Base-by-base conservation (phyloP, 2,329 filamentous ascomycete genomes). In the Zasmidium citrigriseum region DNA sequence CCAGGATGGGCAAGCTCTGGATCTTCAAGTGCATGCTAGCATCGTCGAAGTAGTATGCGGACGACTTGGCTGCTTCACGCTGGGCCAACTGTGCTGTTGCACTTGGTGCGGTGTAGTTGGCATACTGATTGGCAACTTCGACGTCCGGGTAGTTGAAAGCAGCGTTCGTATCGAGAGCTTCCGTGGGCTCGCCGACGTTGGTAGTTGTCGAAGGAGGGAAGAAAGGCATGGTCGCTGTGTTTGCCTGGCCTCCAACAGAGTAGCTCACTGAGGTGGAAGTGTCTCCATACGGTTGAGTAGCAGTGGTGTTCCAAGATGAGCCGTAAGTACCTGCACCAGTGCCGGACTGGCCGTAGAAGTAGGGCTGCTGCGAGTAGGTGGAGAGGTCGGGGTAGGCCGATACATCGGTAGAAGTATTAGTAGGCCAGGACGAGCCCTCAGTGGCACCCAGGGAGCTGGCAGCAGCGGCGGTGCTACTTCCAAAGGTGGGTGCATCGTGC, bases 1-100 rank as follows among this genome's bases (percentile, higher is more conserved):
- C 84, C 21, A 88, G 72, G 27, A 86, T 83, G 10, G 84, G 80
- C 27, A 88, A 70, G 68, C 83, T 86, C 63, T 86, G 81, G 20
- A 85, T 79, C 66, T 83, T 83, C 61, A 86, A 68, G 55, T 77
- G 76, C 69, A 75, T 73, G 58, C 71, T 79, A 4, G 74, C 75
- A 61, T 75, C 75, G 46, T 80, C 76, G 51, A 67, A 69, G 46
- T 70, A 70, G 54, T 70, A 65, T 4, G 65, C 59, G 5, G 67
- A 65, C 2, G 54, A 51, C 12, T 59, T 64, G 14, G 58, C 59
- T 3, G 54, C 49, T n/a, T 58, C 61, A 21, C 57, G 55, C 18
- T 55, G 52, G 12, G 61, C 49, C 38, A 57, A 46, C 16, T 52
- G 53, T 24, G 56, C 53, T 29, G 57, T 57, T 18, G 41, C 45